A percentile compares a stretch with the other conserved stretches of the same genome.
phyloP scores from a whole-genome alignment of 2,329 filamentous ascomycete genomes.

The Neoascochyta sp. region DNA sequence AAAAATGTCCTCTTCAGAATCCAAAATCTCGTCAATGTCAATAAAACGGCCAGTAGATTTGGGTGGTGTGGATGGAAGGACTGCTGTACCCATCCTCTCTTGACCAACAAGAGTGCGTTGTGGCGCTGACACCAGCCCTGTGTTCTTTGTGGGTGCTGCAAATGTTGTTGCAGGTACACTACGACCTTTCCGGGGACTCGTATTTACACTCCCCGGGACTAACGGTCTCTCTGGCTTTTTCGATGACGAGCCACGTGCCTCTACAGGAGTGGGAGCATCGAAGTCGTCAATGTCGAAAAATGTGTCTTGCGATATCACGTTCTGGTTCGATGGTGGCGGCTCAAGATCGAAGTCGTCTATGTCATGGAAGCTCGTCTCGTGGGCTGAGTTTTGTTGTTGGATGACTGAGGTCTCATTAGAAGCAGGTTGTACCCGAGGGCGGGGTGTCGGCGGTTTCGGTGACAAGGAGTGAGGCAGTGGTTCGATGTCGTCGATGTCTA shows the following conservation, averaged over 20 bases:
- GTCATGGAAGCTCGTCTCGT: constrained; percentile 24
- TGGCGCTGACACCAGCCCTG: no score
- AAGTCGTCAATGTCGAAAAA: constrained; percentile 30
- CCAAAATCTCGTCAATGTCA: constrained; percentile 39
- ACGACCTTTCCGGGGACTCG: no score
- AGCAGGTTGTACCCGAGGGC: constrained; percentile 1
- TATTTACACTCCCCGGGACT: no score
- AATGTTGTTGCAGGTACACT: no score
- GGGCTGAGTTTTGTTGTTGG: no score
- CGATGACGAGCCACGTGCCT: no score
- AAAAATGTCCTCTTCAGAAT: constrained; percentile 37
- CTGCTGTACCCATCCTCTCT: no score
- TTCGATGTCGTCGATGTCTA: constrained; percentile 21
- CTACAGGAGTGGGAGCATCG: no score
- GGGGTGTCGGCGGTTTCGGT: constrained; percentile 21
- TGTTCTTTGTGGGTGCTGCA: no score
- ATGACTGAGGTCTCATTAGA: no score
- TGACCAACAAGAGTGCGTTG: no score
- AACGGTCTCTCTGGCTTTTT: no score
- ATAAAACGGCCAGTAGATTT: constrained; percentile 23
- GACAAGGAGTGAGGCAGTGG: constrained; percentile 11
- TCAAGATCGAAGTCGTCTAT: constrained; percentile 23
- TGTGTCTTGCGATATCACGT: constrained; percentile 15
- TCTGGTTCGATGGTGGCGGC: constrained; percentile 27
- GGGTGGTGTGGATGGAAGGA: constrained; percentile 11